These are phyloP conservation scores for Clonostachys solani DNA, from an alignment of 2,329 filamentous ascomycete genomes.

Conservation along the genomic window DNA sequence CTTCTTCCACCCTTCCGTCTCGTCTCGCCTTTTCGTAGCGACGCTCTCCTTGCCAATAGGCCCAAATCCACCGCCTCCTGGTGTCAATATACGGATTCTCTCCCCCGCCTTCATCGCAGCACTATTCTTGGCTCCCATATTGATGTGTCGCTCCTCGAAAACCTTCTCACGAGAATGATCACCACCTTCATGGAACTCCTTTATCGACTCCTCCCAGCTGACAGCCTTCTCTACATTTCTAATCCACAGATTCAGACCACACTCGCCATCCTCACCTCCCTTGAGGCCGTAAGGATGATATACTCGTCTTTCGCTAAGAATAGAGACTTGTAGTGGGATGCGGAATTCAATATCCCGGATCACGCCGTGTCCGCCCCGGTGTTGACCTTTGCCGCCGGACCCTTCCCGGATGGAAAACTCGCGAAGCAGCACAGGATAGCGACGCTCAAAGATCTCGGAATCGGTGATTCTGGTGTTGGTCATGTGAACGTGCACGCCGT, in stretches of 20 bases:
- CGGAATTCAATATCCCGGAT: constrained; percentile 76
- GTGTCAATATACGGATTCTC: constrained; percentile 72
- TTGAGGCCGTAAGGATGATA: constrained; percentile 65
- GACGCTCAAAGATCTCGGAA: constrained; percentile 36
- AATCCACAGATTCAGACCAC: constrained; percentile 86
- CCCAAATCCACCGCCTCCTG: constrained; percentile 78
- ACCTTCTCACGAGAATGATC: constrained; percentile 24
- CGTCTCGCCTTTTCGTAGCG: constrained; percentile 47
- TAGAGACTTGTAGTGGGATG: constrained; percentile 71
- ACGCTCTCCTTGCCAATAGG: constrained; percentile 51
- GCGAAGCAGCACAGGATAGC: constrained; percentile 68
- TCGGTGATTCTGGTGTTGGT: constrained; percentile 75
- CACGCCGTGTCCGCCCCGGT: constrained; percentile 69
- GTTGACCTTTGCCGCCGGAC: constrained; percentile 62
- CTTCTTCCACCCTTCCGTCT: constrained; percentile 45
- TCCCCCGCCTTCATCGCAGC: constrained; percentile 74
- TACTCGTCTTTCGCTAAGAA: constrained; percentile 73
- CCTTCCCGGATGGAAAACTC: constrained; percentile 64
- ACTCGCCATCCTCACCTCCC: constrained; percentile 74
- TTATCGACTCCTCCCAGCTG: constrained; percentile 40
- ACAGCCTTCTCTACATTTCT: constrained; percentile 57
- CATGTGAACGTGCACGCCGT: constrained; percentile 48
- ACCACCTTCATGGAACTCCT: constrained; percentile 24
- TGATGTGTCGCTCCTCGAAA: constrained; percentile 60
- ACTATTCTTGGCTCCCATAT: constrained; percentile 75